Conservation (phyloP, 202 grass and related monocot genomes). For the Panicum virgatum region DNA sequence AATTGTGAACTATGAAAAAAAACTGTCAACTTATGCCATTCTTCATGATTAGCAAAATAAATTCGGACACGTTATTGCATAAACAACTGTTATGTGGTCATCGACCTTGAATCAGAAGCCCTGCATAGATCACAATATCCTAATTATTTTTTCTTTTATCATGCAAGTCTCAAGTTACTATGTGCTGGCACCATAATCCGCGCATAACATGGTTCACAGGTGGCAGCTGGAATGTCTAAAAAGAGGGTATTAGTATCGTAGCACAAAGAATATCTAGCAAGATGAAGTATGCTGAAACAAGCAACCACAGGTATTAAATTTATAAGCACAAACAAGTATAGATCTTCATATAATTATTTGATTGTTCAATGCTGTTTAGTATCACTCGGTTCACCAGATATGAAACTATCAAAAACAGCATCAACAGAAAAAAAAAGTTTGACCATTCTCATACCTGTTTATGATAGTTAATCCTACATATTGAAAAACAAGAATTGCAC, state of each 20-base stretch:
- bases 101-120: not conserved
- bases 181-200: not conserved
- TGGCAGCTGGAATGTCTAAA: not conserved
- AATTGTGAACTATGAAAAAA: no score
- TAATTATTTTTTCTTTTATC: not conserved
- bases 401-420: not conserved
- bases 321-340: not conserved
- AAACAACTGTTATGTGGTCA: no score
- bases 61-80: no score
- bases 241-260: not conserved
- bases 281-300: not conserved
- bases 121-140: no score
- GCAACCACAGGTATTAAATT: not conserved
- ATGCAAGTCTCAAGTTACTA: not conserved
- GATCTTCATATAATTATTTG: not conserved
- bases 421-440: not conserved
- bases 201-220: not conserved
- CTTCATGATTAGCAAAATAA: not conserved
- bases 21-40: no score
- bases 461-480: not conserved
- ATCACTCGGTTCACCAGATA: not conserved
- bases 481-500: not conserved
- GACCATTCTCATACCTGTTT: not conserved
- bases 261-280: slow-evolving; percentile 13
- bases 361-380: not conserved